Base-by-base conservation (phyloP, 2,329 filamentous ascomycete species). In the Fusarium torreyae region DNA sequence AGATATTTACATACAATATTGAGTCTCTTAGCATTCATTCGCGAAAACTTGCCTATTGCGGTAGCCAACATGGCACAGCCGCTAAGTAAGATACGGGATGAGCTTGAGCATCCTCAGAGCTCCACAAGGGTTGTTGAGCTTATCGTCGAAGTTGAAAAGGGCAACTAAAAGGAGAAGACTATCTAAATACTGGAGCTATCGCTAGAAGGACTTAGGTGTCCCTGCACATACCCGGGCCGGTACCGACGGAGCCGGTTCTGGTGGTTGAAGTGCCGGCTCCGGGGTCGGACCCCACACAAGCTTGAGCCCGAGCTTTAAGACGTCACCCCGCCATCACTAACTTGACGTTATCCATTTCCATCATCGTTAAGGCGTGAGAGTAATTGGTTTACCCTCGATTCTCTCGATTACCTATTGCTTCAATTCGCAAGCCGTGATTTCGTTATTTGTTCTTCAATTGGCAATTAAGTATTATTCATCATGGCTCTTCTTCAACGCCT, bases 401-500 rank as follows among this genome's bases (percentile, higher is more conserved):
- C 39, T 45, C 17, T 20, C 17, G 17, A n/a, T 40, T 46, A 10
- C 38, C 13, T 24, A 18, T 43, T 11, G 49, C 18, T 38, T 53
- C 18, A 52, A 18, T 40, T 36, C 5, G 24, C 28, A 14, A 18
- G 17, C 13, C 13, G 22, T 20, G n/a, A 3, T 18, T 24, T 15
- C 13, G 8, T 17, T 2, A 4, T 5, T 53, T 53, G 11, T 7
- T n/a, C 8, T 5, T 22, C 22, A 26, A 31, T 34, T 34, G 11
- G 24, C 3, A 38, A 18, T 49, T 11, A 4, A 33, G 3, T 31
- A 8, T 34, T 22, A 20, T 22, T 53, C 54, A 15, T 40, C 59
- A 80, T 80, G 78, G 71, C 76, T 48, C 70, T 80, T 26, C 71
- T 79, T 51, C 77, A 76, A 54, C 73, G 71, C 44, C 64, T 80